phyloP scores from a whole-genome alignment of 805 yeast genomes.

The Scheffersomyces amazonensis region DNA sequence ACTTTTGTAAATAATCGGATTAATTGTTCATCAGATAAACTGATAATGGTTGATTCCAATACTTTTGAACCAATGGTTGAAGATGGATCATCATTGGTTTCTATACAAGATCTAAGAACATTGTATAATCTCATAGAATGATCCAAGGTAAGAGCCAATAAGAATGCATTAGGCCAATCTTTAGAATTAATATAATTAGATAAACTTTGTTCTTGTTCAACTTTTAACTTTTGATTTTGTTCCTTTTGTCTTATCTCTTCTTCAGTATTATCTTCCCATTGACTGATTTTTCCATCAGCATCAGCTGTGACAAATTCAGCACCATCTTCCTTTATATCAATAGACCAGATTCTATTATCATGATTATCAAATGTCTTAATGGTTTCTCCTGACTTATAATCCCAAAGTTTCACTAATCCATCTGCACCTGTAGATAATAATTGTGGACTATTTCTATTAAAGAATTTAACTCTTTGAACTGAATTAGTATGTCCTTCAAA shows the following conservation, averaged over 20 bases:
- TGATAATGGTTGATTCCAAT: conserved; percentile 62
- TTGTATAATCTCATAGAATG: conserved; percentile 87
- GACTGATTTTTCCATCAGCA: conserved; percentile 87
- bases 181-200: conserved; percentile 66
- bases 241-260: conserved; percentile 58
- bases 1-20: conserved; percentile 64
- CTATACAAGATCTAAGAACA: conserved; percentile 63
- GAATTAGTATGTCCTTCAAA: conserved; percentile 95
- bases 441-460: conserved; percentile 59
- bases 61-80: conserved; percentile 54
- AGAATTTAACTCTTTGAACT: conserved; percentile 75
- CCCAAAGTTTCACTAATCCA: conserved; percentile 93
- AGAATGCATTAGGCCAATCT: conserved; percentile 88
- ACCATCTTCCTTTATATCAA: conserved; percentile 66
- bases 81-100: conserved; percentile 45
- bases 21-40: conserved; percentile 59
- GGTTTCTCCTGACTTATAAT: conserved; percentile 67
- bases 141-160: conserved; percentile 79
- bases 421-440: conserved; percentile 86
- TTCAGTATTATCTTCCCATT: conserved; percentile 88
- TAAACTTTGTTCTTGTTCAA: conserved; percentile 88
- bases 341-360: conserved; percentile 92
- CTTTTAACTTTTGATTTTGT: conserved; percentile 47
- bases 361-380: conserved; percentile 85
- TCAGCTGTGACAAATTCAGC: conserved; percentile 78